Evolutionary conservation across 2,329 filamentous ascomycete genomes (phyloP).

Genomic region (Fusarium coffeatum): DNA sequence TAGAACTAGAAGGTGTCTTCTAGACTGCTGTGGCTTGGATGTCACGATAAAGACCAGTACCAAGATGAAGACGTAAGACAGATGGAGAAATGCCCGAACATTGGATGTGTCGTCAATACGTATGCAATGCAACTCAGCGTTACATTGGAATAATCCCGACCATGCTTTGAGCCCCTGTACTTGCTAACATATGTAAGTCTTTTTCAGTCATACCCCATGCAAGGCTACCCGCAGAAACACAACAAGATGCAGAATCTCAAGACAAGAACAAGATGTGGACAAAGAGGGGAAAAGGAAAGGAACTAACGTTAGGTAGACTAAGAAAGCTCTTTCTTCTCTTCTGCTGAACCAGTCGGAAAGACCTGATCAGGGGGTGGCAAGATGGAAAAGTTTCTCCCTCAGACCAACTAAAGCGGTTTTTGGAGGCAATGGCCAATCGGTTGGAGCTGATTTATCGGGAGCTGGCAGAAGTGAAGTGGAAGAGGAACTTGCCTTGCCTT

Average conservation of each 20-base stretch:
- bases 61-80: not conserved
- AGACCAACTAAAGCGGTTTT: not conserved
- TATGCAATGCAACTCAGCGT: constrained; percentile 31
- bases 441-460: constrained; percentile 15
- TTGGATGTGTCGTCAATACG: constrained; percentile 33
- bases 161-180: constrained; percentile 25
- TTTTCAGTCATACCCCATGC: constrained; percentile 5
- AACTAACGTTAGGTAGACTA: not conserved
- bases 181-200: not conserved
- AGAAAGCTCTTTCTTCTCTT: not conserved
- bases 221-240: constrained; percentile 29
- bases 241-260: not conserved
- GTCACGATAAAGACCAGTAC: not conserved
- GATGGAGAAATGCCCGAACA: constrained; percentile 25
- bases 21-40: not conserved
- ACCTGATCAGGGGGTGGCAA: constrained; percentile 3
- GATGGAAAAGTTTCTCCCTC: not conserved
- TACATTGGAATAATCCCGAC: constrained; percentile 18
- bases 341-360: not conserved
- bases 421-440: constrained; percentile 25
- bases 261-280: not conserved
- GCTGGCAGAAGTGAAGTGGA: not conserved
- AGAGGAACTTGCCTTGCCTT: not conserved
- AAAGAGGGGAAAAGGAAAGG: not conserved
- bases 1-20: not conserved